Evolutionary conservation across 2,329 filamentous ascomycete genomes (phyloP).

Genomic region (Ophiostoma himal-ulmi): DNA sequence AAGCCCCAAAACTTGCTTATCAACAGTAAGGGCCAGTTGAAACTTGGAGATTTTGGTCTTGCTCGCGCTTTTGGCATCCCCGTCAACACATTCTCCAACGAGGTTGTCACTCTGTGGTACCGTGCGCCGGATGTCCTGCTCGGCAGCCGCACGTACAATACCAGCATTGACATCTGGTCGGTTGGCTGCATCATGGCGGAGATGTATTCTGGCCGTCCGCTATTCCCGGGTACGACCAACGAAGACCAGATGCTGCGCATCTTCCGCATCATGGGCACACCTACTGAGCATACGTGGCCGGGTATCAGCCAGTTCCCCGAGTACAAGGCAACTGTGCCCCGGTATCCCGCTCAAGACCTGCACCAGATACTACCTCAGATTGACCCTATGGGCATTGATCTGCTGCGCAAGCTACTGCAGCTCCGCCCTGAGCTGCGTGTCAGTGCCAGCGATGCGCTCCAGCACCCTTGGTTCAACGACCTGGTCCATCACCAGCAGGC

Average conservation of each 20-base stretch:
- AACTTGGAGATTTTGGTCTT: conserved; percentile 90
- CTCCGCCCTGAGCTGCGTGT: conserved; percentile 86
- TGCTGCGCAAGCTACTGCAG: conserved; percentile 87
- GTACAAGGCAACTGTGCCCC: conserved; percentile 91
- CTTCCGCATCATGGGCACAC: conserved; percentile 97
- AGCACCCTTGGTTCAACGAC: conserved; percentile 89
- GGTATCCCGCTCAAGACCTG: conserved; percentile 89
- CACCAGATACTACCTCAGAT: conserved; percentile 83
- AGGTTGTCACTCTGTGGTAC: conserved; percentile 97
- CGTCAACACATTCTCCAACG: conserved; percentile 96
- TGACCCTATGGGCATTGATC: conserved; percentile 77
- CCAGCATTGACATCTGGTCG: conserved; percentile 99
- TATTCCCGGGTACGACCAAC: conserved; percentile 97
- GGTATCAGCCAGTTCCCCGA: conserved; percentile 94
- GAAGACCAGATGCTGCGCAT: conserved; percentile 97
- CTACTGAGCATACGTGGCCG: conserved; percentile 91
- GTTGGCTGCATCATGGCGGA: conserved; percentile 99
- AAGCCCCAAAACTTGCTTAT: conserved; percentile 97
- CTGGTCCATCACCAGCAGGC: conserved; percentile 49
- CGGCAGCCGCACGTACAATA: conserved; percentile 93
- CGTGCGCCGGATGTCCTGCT: conserved; percentile 92
- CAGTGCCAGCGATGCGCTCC: conserved; percentile 76
- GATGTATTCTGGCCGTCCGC: conserved; percentile 92
- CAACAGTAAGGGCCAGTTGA: conserved; percentile 82
- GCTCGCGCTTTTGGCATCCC: conserved; percentile 94